phyloP scores from a whole-genome alignment of 2,329 filamentous ascomycete genomes.

The Pyrenophora teres region DNA sequence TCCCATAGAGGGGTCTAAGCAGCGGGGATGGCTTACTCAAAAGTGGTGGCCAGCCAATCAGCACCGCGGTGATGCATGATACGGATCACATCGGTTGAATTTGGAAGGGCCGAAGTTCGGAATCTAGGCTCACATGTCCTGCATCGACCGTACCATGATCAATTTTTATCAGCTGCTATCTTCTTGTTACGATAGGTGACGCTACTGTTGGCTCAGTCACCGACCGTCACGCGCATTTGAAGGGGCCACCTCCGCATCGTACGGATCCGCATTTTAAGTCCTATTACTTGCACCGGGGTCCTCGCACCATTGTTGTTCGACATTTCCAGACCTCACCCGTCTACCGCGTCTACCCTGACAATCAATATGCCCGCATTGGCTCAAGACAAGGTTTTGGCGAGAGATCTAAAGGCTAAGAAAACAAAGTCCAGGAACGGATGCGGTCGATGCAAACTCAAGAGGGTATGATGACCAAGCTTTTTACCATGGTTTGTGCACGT shows the following conservation, averaged over 20 bases:
- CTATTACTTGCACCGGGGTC: constrained; percentile 20
- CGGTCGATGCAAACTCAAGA: constrained; percentile 43
- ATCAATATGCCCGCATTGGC: constrained; percentile 39
- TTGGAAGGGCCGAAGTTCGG: constrained; percentile 28
- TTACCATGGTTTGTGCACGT: background rate
- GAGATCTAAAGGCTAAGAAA: constrained; percentile 40
- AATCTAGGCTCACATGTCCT: constrained; percentile 23
- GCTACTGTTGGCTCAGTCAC: constrained; percentile 35
- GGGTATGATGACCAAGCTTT: constrained; percentile 25
- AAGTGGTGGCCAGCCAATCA: constrained; percentile 26
- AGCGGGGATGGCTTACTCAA: constrained; percentile 2
- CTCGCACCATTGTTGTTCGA: constrained; percentile 27
- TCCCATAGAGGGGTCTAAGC: constrained; percentile 30
- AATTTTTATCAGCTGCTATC: constrained; percentile 39
- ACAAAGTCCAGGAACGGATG: constrained; percentile 46
- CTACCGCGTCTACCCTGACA: constrained; percentile 8
- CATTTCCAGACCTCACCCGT: constrained; percentile 16
- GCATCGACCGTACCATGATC: constrained; percentile 26
- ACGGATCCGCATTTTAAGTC: constrained; percentile 26
- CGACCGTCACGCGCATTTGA: constrained; percentile 27
- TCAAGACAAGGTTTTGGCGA: constrained; percentile 30
- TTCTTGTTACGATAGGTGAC: constrained; percentile 27
- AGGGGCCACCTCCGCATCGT: constrained; percentile 17
- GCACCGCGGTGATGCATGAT: constrained; percentile 21
- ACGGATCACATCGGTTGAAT: constrained; percentile 14